Percentiles rank a stretch among this genome's conserved stretches.
Evolutionary conservation across 176 grass and related monocot species (phyloP).

Genomic region (Aegilops tauschii): DNA sequence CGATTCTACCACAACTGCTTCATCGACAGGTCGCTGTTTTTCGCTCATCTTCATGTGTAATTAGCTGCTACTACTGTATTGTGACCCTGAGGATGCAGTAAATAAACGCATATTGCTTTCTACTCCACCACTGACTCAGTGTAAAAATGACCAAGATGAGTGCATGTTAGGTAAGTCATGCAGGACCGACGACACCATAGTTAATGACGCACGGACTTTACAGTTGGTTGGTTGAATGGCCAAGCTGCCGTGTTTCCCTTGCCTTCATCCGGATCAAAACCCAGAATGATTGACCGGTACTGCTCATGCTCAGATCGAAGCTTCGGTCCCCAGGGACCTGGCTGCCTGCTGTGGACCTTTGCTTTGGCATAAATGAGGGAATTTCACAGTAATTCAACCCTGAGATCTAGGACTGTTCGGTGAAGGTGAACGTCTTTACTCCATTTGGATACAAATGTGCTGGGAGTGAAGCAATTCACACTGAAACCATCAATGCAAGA

Average conservation of each 20-base stretch:
- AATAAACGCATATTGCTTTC: conserved; percentile 31
- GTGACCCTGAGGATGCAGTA: conserved; percentile 11
- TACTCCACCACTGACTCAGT: no score
- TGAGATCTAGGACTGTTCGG: not conserved
- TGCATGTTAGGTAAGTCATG: not conserved
- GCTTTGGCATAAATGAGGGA: conserved; percentile 11
- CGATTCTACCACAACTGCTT: no score
- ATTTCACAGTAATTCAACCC: not conserved
- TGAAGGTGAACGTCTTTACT: not conserved
- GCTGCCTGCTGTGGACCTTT: not conserved
- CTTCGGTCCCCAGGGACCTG: conserved; percentile 10
- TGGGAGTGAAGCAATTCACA: not conserved
- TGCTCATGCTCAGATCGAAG: conserved; percentile 27
- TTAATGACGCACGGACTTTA: conserved; percentile 69
- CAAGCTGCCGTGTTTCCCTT: conserved; percentile 45
- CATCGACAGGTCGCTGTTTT: conserved; percentile 27
- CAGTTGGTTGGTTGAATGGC: conserved; percentile 53
- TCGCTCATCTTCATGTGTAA: conserved; percentile 26
- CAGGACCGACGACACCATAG: conserved; percentile 42
- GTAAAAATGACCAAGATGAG: not conserved
- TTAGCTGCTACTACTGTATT: not conserved
- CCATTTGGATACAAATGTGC: not conserved
- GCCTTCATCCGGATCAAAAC: conserved; percentile 29
- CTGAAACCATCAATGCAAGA: no score
- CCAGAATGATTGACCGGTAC: conserved; percentile 48